Base-by-base conservation (phyloP, 2,329 filamentous ascomycete genomes). In the Diaporthe batatas region DNA sequence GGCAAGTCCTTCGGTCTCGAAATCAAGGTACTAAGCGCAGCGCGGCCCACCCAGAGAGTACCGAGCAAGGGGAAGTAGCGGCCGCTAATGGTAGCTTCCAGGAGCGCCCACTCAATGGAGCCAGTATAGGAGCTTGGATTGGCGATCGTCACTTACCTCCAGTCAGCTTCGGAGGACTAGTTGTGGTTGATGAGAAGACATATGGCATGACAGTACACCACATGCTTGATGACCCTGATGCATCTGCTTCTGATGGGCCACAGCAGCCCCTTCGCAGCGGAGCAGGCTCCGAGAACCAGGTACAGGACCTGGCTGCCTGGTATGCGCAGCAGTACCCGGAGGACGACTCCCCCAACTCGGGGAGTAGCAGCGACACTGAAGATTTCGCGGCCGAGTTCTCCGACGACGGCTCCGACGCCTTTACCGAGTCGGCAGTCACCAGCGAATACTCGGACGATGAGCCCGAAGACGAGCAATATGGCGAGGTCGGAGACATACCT, bases 201-300 rank as follows among this genome's bases (percentile, higher is more conserved):
- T 96, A 95, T 78, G 96, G 96, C 16, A 96, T 98, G 94, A 98
- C 94, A 29, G 96, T 98, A 0, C 96, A 98, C 79, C 96, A 98
- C 81, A 96, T 98, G 91, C 89, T 98, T 2, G 96, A 98, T 85
- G 89, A 91, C 72, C 90, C 89, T 1, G 88, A 89, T 23, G 23
- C 47, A 18, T 29, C 57, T 64, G 59, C 49, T 34, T 5, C 39
- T 11, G 62, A 57, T 25, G 70, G 55, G 29, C 65, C 47, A 72
- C 75, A 29, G 75, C 75, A 16, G 77, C 75, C 32, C 76, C 81
- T 54, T 36, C 75, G 76, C 1, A 71, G 71, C 72, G 76, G 75
- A 55, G 74, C 77, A 65, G 81, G 79, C 57, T 55, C 32, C 25
- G 75, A 75, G 39, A 76, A 77, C 0, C 73, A 76, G 44, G 77